phyloP scores from a whole-genome alignment of 2,329 filamentous ascomycete genomes.

The Knufia fluminis region DNA sequence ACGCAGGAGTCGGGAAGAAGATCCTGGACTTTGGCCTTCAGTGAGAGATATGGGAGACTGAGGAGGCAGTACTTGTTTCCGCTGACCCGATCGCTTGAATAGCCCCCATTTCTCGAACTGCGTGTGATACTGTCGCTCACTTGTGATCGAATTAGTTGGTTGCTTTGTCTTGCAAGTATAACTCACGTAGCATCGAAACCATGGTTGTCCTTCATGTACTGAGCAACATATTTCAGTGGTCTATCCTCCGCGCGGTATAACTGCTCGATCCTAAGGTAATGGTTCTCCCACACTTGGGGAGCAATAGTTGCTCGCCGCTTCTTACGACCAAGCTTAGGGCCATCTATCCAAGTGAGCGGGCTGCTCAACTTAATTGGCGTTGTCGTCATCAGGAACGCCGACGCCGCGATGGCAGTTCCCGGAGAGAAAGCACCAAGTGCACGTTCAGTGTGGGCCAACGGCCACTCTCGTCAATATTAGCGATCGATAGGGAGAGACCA shows the following conservation, averaged over 20 bases:
- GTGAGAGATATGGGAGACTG: background rate
- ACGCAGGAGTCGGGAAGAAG: background rate
- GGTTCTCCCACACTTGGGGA: background rate
- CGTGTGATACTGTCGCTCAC: background rate
- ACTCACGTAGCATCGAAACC: background rate
- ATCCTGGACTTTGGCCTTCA: background rate
- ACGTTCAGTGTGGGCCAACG: too few species aligned
- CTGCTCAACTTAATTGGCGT: background rate
- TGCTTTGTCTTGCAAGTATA: background rate
- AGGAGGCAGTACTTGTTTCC: background rate
- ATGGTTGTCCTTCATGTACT: background rate
- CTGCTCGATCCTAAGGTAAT: background rate
- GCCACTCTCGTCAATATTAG: too few species aligned
- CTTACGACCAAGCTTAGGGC: background rate
- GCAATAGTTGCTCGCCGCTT: background rate
- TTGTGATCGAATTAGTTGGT: background rate
- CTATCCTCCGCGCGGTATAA: background rate
- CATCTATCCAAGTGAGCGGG: background rate
- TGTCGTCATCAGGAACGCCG: too few species aligned
- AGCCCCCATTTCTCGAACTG: background rate
- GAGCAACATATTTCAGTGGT: background rate
- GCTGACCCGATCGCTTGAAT: background rate
- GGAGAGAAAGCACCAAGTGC: too few species aligned
- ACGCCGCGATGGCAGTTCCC: too few species aligned
- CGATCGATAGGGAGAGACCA: too few species aligned